Evolutionary conservation across 108 stramenopile species (phyloP).

Genomic region (Nitzschia palea): DNA sequence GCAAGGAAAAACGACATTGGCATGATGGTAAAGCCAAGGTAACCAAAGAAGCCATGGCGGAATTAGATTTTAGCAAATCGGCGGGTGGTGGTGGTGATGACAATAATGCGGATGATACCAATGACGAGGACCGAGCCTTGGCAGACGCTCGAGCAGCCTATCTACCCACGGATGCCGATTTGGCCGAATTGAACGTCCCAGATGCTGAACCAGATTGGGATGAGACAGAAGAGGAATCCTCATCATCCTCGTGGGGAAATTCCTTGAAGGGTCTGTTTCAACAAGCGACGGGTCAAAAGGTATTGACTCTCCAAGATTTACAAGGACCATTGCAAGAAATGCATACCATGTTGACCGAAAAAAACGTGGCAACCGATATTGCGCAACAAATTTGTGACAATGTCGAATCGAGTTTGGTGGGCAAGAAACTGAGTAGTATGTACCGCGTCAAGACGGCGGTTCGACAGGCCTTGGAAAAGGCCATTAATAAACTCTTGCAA

Average conservation of each 20-base stretch:
- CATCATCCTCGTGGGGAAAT: conserved; percentile 39
- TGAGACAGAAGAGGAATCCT: conserved; percentile 35
- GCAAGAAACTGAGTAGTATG: conserved; percentile 68
- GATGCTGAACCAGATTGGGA: conserved; percentile 41
- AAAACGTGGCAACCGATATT: conserved; percentile 91
- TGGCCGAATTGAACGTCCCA: conserved; percentile 67
- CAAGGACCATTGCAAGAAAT: conserved; percentile 78
- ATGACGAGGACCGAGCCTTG: conserved; percentile 48
- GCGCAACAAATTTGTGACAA: conserved; percentile 71
- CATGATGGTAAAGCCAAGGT: conserved; percentile 82
- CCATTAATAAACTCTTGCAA: conserved; percentile 57
- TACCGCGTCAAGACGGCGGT: conserved; percentile 82
- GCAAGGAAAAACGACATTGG: conserved; percentile 82
- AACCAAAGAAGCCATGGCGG: conserved; percentile 70
- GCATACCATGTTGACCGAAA: conserved; percentile 75
- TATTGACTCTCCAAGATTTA: conserved; percentile 68
- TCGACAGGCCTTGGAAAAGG: conserved; percentile 77
- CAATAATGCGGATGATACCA: conserved; percentile 19
- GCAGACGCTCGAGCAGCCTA: conserved; percentile 88
- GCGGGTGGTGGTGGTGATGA: conserved; percentile 1
- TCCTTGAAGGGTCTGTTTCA: conserved; percentile 54
- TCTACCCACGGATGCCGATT: conserved; percentile 81
- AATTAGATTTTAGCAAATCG: conserved; percentile 68
- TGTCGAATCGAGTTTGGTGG: conserved; percentile 57
- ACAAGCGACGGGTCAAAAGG: conserved; percentile 64